A percentile compares a stretch with the other conserved stretches of the same genome.
Conservation (phyloP, 1,139 yeast genomes). For the Protomyces gravidus region DNA sequence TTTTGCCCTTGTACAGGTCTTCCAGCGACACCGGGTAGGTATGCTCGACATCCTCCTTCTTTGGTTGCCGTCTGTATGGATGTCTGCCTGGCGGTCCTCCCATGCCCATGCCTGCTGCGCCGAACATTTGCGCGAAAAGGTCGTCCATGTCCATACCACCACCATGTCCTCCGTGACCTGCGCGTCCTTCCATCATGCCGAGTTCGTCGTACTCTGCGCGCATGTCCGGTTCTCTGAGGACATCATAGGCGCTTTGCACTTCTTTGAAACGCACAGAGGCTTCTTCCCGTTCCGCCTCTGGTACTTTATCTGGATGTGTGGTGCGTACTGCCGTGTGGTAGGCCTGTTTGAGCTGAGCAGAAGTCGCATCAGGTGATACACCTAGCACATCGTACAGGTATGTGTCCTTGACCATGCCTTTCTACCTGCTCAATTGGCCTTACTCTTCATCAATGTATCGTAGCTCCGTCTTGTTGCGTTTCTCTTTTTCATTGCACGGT, state of each 20-base stretch:
- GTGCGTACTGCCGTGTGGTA: conserved; percentile 61
- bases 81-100: conserved; percentile 29
- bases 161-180: conserved; percentile 37
- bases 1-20: conserved; percentile 78
- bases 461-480: neutral
- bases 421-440: neutral
- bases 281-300: conserved; percentile 49
- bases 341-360: conserved; percentile 67
- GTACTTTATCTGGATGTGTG: conserved; percentile 95
- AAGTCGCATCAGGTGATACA: conserved; percentile 57
- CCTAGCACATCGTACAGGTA: conserved; percentile 61
- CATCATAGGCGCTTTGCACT: conserved; percentile 68
- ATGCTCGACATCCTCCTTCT: conserved; percentile 53
- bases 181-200: conserved; percentile 43
- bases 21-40: conserved; percentile 63
- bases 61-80: conserved; percentile 27
- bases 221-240: conserved; percentile 57
- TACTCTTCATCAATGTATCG: neutral
- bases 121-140: conserved; percentile 34
- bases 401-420: conserved; percentile 19
- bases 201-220: conserved; percentile 56
- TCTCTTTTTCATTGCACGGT: neutral
- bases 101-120: conserved; percentile 31
- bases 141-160: conserved; percentile 33
- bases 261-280: conserved; percentile 74